Evolutionary conservation across 148 eudicot species (phyloP).

Genomic region (Suaeda aralocaspica): DNA sequence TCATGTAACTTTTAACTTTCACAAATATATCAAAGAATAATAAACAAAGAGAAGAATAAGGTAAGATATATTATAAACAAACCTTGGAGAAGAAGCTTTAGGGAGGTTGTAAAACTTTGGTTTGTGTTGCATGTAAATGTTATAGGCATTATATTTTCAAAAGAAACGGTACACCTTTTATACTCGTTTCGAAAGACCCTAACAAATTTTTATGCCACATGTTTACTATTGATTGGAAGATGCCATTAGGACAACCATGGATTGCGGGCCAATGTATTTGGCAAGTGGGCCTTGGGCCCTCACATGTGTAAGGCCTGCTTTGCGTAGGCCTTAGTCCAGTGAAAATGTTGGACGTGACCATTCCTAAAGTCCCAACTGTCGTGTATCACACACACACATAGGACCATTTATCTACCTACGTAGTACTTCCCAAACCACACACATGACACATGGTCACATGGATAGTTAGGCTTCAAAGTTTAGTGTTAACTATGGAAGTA

Average conservation of each 20-base stretch:
- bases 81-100: neutral
- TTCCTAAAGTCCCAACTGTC: slow-evolving; percentile 2
- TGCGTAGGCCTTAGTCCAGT: slow-evolving; percentile 1
- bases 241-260: neutral
- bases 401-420: neutral
- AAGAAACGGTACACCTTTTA: neutral
- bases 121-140: neutral
- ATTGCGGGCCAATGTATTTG: slow-evolving; percentile 18
- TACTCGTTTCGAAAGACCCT: neutral
- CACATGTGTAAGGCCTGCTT: neutral
- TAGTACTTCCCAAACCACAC: neutral
- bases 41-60: neutral
- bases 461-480: too few species aligned
- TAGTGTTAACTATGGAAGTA: too few species aligned
- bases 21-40: too few species aligned
- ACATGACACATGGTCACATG: neutral
- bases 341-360: slow-evolving; percentile 1
- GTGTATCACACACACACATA: neutral
- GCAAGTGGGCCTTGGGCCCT: slow-evolving; percentile 13
- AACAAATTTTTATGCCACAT: neutral
- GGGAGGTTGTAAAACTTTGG: neutral
- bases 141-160: neutral
- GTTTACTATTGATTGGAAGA: neutral
- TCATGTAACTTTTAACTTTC: too few species aligned
- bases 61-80: neutral